A percentile compares a stretch with the other conserved stretches of the same genome.
Conservation (phyloP, 2,329 filamentous ascomycete genomes). For the Apiospora phragmitis region DNA sequence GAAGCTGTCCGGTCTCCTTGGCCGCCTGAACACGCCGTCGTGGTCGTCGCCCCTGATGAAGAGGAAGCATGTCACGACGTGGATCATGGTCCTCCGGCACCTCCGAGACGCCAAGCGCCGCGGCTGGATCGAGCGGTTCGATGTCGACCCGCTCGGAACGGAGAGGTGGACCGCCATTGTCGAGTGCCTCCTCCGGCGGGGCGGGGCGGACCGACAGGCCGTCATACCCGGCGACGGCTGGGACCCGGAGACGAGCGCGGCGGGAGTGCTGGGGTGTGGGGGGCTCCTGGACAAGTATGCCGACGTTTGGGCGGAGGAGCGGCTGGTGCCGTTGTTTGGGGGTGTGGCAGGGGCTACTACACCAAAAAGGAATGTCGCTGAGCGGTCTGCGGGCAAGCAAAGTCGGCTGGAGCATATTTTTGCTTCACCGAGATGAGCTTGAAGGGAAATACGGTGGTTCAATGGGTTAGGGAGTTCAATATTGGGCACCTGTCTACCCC, state of each 20-base stretch:
- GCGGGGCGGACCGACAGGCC: conserved; percentile 27
- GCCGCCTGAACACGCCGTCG: conserved; percentile 20
- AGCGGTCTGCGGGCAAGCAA: not conserved
- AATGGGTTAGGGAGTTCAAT: too few species aligned
- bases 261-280: conserved; percentile 24
- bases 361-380: too few species aligned
- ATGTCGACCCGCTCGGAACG: conserved; percentile 27
- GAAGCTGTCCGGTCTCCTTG: conserved; percentile 21
- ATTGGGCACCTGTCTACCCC: too few species aligned
- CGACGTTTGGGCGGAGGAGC: not conserved
- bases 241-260: conserved; percentile 30
- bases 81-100: conserved; percentile 32
- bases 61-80: conserved; percentile 25
- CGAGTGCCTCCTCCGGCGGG: conserved; percentile 25
- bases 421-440: not conserved
- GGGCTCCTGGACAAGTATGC: not conserved
- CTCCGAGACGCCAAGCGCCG: conserved; percentile 31
- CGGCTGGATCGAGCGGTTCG: conserved; percentile 33
- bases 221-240: conserved; percentile 28
- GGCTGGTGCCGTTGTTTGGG: not conserved
- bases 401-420: not conserved
- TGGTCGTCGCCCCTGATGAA: conserved; percentile 15
- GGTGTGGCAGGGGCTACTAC: not conserved
- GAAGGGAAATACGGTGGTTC: too few species aligned
- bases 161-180: conserved; percentile 31